phyloP scores from a whole-genome alignment of 1,284 basidiomycete species.

The Ceratobasidium sp. region DNA sequence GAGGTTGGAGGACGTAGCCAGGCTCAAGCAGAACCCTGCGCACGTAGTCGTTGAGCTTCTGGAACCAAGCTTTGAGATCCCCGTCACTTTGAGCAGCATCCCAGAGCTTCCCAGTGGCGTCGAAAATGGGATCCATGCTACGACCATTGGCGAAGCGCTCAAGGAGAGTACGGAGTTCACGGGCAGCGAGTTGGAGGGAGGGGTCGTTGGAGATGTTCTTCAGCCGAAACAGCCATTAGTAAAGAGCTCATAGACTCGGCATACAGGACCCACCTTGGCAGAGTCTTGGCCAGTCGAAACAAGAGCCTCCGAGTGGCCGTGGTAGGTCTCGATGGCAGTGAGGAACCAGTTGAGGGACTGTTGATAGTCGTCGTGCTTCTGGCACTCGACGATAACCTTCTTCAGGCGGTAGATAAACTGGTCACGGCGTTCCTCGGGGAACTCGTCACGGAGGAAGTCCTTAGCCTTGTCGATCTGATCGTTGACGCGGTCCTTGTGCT shows the following conservation, averaged over 20 bases:
- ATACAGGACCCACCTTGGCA: constrained; percentile 49
- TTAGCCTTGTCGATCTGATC: constrained; percentile 66
- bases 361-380: constrained; percentile 92
- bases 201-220: constrained; percentile 63
- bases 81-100: constrained; percentile 81
- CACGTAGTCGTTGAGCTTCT: constrained; percentile 69
- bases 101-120: constrained; percentile 79
- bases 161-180: constrained; percentile 80
- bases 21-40: constrained; percentile 84
- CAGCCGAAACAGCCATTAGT: neutral
- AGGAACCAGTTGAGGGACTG: constrained; percentile 83
- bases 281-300: constrained; percentile 55
- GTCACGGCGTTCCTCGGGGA: constrained; percentile 87
- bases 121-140: constrained; percentile 73
- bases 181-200: constrained; percentile 66
- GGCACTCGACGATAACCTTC: constrained; percentile 92
- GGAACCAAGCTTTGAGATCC: constrained; percentile 83
- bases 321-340: constrained; percentile 78
- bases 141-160: constrained; percentile 90
- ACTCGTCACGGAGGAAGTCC: constrained; percentile 79
- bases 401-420: constrained; percentile 83
- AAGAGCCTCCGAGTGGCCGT: constrained; percentile 67
- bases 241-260: neutral
- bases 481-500: constrained; percentile 68
- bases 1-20: constrained; percentile 87